Evolutionary conservation across 768 basidiomycete species (phyloP).

Genomic region (Guyanaporus albipodus): DNA sequence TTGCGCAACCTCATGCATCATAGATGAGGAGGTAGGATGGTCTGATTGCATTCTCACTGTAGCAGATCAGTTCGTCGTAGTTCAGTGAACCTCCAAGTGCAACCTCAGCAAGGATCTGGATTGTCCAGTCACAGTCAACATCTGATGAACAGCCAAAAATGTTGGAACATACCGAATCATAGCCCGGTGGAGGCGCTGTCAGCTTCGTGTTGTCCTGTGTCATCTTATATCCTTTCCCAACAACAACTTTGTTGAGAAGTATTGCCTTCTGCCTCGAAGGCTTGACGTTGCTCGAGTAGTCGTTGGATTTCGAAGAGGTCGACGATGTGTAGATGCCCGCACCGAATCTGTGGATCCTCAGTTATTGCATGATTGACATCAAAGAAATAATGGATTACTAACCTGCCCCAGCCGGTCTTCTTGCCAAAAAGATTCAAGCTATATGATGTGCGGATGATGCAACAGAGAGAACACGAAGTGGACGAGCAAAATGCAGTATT

Average conservation of each 20-base stretch:
- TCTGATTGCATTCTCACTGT: conserved; percentile 65
- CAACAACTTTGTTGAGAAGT: conserved; percentile 70
- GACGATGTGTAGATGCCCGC: conserved; percentile 71
- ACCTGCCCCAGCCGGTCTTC: conserved; percentile 73
- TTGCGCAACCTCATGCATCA: conserved; percentile 35
- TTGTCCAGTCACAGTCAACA: neutral
- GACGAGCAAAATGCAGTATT: conserved; percentile 50
- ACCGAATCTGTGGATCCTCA: conserved; percentile 46
- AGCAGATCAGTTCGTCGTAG: conserved; percentile 70
- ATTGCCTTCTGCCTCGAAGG: conserved; percentile 57
- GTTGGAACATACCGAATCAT: conserved; percentile 53
- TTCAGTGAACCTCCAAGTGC: conserved; percentile 57
- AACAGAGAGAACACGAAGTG: conserved; percentile 56
- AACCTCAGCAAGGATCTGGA: conserved; percentile 61
- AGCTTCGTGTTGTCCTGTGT: conserved; percentile 52
- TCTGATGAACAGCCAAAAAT: neutral
- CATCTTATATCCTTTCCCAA: conserved; percentile 67
- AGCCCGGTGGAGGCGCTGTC: conserved; percentile 57
- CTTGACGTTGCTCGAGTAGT: conserved; percentile 61
- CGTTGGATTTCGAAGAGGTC: conserved; percentile 79
- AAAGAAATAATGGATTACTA: conserved; percentile 10
- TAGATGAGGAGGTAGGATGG: conserved; percentile 72
- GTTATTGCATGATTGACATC: conserved; percentile 3
- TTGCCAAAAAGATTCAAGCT: conserved; percentile 61
- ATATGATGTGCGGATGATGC: conserved; percentile 60